Base-by-base conservation (phyloP, 768 basidiomycete genomes). In the Leccinum rimulosum region DNA sequence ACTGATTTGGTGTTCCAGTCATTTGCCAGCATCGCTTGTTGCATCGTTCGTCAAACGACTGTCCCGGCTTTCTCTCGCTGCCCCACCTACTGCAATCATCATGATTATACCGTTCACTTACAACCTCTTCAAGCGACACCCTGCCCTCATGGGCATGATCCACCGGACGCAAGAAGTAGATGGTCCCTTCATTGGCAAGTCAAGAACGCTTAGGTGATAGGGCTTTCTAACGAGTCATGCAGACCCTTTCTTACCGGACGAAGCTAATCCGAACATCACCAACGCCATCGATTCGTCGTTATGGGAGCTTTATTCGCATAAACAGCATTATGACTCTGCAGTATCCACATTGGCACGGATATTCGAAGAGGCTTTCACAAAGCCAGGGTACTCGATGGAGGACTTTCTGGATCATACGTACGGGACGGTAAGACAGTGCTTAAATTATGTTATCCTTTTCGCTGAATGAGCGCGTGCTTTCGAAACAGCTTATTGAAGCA, bases 381-480 rank as follows among this genome's bases (percentile, higher is more conserved):
- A 96, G 69, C 92, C 88, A 17, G 80, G 79, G 36, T 98, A 95
- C 73, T 78, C 84, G 14, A 84, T 97, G 84, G 96, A 98, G 64
- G 96, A 98, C 70, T 99, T 98, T 73, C 73, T 98, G 69, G 97
- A 98, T 71, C 96, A 98, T 70, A 90, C 91, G 3, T 94, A 93
- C 66, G 82, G 80, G 40, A 93, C 92, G 64, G 92, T 94, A 65
- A 56, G 86, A 73, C 38, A 36, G 43, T 47, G 15, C 27, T 8
- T 49, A 52, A 38, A 3, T 19, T 30, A 11, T 28, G 22, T 54
- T 35, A n/a, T 19, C 9, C 35, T 35, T 33, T 57, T 54, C 15
- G 33, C 59, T 59, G 27, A 66, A 36, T 52, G 57, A 30, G 50
- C 25, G 47, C 43, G 28, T 48, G 35, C 43, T 50, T 51, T 27